Evolutionary conservation across 139 green algal species (phyloP), one percentile per base, ranked within the genome.

Genomic region (Closterium sp.): DNA sequence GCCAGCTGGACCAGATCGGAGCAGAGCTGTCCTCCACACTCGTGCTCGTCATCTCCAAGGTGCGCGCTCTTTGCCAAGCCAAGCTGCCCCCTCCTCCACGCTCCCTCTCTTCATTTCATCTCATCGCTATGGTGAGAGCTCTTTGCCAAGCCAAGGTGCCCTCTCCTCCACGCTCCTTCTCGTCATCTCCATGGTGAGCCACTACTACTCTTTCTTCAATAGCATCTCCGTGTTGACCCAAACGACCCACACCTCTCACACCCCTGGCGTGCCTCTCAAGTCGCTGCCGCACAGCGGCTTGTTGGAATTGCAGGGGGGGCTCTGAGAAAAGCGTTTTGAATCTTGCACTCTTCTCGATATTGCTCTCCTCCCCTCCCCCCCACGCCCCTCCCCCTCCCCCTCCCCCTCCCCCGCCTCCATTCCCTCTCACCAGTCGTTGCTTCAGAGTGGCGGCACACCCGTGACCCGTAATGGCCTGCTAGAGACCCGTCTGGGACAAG

Each of bases 11-110:
- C 25, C 33, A 93, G 87, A 87, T 93, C 23, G 90, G 90, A 31
- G 55, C 84, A 85, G 84, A 93, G 87, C 34, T 93, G 21, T 84
- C 90, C 12, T 93, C 90, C 87, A 93, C 90, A 25, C 85, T 93
- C 16, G 90, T 93, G 33, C n/a, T 93, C 34, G 90, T 93, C 87
- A 93, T 38, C 25, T 93, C 90, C 84, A 93, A 93, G 90, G 90
- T 93, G 34, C 23, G 5, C 33, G n/a, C n/a, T n/a, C n/a, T n/a
- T n/a, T n/a, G 33, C 85, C 16, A 85, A 28, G 25, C 76, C 76
- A 85, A 85, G 28, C 84, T 6, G 31, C 32, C 36, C 36, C 4
- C 36, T 55, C 5, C 36, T 6, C 36, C 4, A 4, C 6, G 36
- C 36, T 6, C 36, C 6, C 36, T 55, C 36, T n/a, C n/a, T n/a